phyloP scores from a whole-genome alignment of 768 basidiomycete species.

The Tricholoma bakamatsutake region DNA sequence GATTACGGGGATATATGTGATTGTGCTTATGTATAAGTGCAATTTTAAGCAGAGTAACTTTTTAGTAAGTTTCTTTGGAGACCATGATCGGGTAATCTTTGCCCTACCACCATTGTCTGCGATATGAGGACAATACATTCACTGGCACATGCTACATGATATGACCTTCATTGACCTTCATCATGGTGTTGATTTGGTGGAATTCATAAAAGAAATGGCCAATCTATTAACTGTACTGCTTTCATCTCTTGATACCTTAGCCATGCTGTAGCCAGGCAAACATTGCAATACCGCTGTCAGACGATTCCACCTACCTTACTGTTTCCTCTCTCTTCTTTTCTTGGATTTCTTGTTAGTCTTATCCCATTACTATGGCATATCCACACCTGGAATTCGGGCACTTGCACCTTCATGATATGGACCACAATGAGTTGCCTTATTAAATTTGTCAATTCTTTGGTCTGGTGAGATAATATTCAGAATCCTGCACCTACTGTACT shows the following conservation, averaged over 20 bases:
- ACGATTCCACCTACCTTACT: slow-evolving; percentile 28
- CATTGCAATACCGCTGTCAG: background rate
- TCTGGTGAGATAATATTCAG: slow-evolving; percentile 40
- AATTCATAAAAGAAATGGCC: background rate
- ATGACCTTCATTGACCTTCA: background rate
- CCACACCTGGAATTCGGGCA: slow-evolving; percentile 43
- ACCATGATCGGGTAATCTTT: background rate
- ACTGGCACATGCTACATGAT: background rate
- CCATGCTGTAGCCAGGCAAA: background rate
- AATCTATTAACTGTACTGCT: background rate
- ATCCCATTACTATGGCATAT: slow-evolving; percentile 54
- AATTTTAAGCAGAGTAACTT: no score
- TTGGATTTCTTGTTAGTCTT: slow-evolving; percentile 37
- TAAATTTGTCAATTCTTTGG: slow-evolving; percentile 46
- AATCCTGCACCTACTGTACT: slow-evolving; percentile 41
- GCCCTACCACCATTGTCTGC: background rate
- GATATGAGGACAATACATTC: background rate
- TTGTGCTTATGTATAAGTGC: no score
- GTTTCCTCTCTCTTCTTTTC: slow-evolving; percentile 34
- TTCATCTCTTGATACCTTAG: background rate
- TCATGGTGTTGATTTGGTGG: background rate
- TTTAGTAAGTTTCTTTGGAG: background rate
- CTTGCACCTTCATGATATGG: slow-evolving; percentile 44
- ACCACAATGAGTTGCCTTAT: slow-evolving; percentile 33
- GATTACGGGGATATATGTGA: no score